A percentile compares a stretch with the other conserved stretches of the same genome.
Conservation (phyloP, 139 green algal genomes). For the Volvox africanus region DNA sequence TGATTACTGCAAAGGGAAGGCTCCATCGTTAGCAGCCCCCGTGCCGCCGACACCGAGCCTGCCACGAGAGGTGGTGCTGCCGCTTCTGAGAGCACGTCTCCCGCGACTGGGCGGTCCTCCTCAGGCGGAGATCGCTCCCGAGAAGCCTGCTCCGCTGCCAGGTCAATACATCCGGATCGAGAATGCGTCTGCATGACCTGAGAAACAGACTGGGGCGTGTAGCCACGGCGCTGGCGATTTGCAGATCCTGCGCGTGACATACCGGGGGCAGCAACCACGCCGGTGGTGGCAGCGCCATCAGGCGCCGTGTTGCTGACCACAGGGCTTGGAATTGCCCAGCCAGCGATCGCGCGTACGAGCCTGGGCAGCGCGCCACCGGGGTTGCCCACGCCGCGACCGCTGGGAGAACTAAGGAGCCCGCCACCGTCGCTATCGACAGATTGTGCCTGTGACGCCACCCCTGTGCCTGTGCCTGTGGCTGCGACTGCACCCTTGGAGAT, state of each 20-base stretch:
- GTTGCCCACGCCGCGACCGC: not conserved
- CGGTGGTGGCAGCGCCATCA: not conserved
- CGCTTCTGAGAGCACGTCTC: not conserved
- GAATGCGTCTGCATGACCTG: not conserved
- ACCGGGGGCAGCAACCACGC: not conserved
- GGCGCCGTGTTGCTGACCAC: not conserved
- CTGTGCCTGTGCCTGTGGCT: not conserved
- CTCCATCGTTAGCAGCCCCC: not conserved
- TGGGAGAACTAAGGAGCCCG: not conserved
- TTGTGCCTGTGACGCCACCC: no score
- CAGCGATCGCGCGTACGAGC: conserved; percentile 2
- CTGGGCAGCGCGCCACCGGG: not conserved
- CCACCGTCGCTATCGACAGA: not conserved
- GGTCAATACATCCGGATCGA: no score
- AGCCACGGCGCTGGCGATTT: not conserved
- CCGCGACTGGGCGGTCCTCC: not conserved
- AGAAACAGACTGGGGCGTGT: not conserved
- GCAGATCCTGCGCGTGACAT: not conserved
- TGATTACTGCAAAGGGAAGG: no score
- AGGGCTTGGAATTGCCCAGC: conserved; percentile 10
- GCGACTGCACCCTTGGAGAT: no score
- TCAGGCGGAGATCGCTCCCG: no score
- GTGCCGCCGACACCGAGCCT: not conserved
- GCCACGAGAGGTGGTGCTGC: not conserved
- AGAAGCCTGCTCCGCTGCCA: not conserved